phyloP scores from a whole-genome alignment of 352 stramenopile species.

The Globisporangium acanthophoron region DNA sequence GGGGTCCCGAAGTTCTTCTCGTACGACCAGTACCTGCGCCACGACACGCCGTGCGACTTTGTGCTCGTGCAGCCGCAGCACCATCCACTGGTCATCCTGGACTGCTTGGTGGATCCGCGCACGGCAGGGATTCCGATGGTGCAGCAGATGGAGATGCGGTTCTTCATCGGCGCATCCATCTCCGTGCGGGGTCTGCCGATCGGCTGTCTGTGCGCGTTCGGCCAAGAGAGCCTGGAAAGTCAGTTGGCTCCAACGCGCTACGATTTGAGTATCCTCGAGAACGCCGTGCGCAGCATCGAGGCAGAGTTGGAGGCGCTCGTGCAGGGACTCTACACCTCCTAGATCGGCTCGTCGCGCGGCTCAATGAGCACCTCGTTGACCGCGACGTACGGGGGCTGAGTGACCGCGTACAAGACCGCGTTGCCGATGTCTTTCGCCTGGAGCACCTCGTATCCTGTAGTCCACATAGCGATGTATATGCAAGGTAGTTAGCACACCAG shows the following conservation, averaged over 20 bases:
- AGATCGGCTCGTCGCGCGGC: conserved; percentile 81
- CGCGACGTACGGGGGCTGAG: conserved; percentile 78
- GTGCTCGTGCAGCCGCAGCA: conserved; percentile 39
- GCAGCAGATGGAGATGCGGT: conserved; percentile 40
- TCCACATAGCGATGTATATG: conserved; percentile 5
- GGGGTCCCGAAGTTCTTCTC: conserved; percentile 24
- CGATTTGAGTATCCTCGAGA: conserved; percentile 41
- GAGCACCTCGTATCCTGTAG: conserved; percentile 66
- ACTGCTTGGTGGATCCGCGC: conserved; percentile 39
- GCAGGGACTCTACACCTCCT: conserved; percentile 33
- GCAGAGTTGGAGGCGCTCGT: conserved; percentile 41
- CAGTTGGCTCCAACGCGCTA: conserved; percentile 12
- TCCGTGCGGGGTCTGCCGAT: conserved; percentile 46
- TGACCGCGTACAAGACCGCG: conserved; percentile 86
- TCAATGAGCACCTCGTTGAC: conserved; percentile 91
- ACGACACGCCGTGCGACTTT: conserved; percentile 52
- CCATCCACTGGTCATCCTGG: conserved; percentile 36
- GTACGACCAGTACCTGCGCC: conserved; percentile 29
- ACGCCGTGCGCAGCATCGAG: conserved; percentile 36
- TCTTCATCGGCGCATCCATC: conserved; percentile 48
- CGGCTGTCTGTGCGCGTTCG: conserved; percentile 51
- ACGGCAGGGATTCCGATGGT: conserved; percentile 54
- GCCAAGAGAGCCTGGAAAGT: conserved; percentile 22
- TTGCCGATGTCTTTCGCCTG: conserved; percentile 80
- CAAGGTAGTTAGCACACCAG: conserved; percentile 1